Evolutionary conservation across 2,329 filamentous ascomycete species (phyloP).

Genomic region (Penicillium sp.): DNA sequence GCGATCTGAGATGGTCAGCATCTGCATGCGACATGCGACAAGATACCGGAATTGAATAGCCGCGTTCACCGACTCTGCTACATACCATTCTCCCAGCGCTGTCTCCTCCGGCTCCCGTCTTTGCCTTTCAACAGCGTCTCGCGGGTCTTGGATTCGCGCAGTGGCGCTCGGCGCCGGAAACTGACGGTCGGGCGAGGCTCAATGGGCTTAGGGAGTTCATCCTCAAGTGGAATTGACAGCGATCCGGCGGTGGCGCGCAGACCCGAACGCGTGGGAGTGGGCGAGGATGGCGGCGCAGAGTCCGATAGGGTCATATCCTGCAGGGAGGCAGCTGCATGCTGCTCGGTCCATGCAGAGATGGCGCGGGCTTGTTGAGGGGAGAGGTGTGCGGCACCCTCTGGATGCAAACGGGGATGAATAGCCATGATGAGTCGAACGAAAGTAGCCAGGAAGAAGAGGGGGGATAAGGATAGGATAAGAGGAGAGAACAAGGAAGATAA

Average conservation of each 20-base stretch:
- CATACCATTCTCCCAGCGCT: constrained; percentile 93
- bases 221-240: constrained; percentile 76
- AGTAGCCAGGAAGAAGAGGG: neutral
- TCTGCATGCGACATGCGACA: constrained; percentile 1
- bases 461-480: constrained; percentile 11
- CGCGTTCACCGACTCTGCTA: constrained; percentile 1
- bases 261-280: constrained; percentile 51
- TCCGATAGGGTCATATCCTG: constrained; percentile 37
- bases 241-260: constrained; percentile 59
- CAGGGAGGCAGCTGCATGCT: constrained; percentile 40
- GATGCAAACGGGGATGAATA: constrained; percentile 41
- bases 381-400: constrained; percentile 27
- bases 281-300: constrained; percentile 50
- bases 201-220: constrained; percentile 40
- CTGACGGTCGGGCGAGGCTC: constrained; percentile 39
- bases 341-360: constrained; percentile 67
- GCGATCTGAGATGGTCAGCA: constrained; percentile 62
- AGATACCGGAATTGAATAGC: neutral
- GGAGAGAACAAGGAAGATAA: constrained; percentile 15
- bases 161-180: constrained; percentile 55
- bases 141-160: constrained; percentile 62
- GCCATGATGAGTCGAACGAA: constrained; percentile 36
- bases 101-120: constrained; percentile 80
- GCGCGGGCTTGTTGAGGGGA: constrained; percentile 52
- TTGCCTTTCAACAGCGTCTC: constrained; percentile 84